Conservation (phyloP, 2,329 filamentous ascomycete species). For the Monosporascus sp. region DNA sequence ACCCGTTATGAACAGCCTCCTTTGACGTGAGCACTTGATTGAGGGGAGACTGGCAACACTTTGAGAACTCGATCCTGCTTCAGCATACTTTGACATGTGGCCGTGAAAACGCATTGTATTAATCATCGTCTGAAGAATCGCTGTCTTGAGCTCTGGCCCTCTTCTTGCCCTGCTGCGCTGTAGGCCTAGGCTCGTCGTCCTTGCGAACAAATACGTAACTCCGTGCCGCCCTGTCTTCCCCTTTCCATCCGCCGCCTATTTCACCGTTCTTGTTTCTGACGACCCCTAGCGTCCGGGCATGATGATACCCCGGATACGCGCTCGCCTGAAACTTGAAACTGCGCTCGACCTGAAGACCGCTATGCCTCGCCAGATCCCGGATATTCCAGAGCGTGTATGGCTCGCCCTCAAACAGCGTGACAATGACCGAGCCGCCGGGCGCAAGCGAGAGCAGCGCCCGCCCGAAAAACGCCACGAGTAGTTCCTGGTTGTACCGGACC, state of each 20-base stretch:
- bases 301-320: conserved; percentile 68
- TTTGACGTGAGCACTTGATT: no score
- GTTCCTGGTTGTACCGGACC: conserved; percentile 83
- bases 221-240: conserved; percentile 47
- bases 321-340: conserved; percentile 64
- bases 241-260: conserved; percentile 43
- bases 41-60: no score
- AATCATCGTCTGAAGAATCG: conserved; percentile 25
- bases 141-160: conserved; percentile 21
- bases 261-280: conserved; percentile 44
- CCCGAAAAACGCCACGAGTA: conserved; percentile 65
- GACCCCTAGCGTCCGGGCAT: conserved; percentile 68
- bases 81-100: no score
- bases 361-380: conserved; percentile 75
- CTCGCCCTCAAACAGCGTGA: conserved; percentile 88
- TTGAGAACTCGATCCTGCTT: no score
- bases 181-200: conserved; percentile 37
- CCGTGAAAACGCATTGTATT: conserved; percentile 1
- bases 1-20: no score
- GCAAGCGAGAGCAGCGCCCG: conserved; percentile 48
- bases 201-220: conserved; percentile 60
- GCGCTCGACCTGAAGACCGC: conserved; percentile 62
- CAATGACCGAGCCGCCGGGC: conserved; percentile 59
- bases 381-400: conserved; percentile 97
- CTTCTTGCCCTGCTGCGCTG: conserved; percentile 21